Percentiles rank a stretch among this genome's conserved stretches.
Conservation (phyloP, 2,329 filamentous ascomycete species). For the Trichoderma sp. region DNA sequence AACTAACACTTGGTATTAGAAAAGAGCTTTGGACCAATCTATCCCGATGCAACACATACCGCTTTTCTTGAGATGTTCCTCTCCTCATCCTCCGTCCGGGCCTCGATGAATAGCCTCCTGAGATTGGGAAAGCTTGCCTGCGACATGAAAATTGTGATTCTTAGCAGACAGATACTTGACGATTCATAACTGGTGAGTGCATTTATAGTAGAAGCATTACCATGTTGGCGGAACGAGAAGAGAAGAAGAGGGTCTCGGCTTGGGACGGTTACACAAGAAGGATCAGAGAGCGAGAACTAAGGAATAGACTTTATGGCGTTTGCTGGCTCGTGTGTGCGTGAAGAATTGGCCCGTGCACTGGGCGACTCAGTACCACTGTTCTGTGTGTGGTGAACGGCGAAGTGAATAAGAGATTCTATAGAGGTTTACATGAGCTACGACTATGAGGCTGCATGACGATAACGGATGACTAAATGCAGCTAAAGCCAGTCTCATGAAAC, state of each 20-base stretch:
- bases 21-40: neutral
- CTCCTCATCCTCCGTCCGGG: conserved; percentile 89
- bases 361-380: neutral
- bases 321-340: neutral
- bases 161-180: neutral
- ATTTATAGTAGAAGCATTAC: conserved; percentile 7
- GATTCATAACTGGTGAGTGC: neutral
- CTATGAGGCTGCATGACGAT: neutral
- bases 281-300: neutral
- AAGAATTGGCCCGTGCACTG: conserved; percentile 5
- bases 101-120: conserved; percentile 93
- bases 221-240: conserved; percentile 23
- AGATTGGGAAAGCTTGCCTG: conserved; percentile 87
- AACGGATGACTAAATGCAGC: conserved; percentile 9
- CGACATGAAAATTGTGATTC: neutral
- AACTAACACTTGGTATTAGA: conserved; percentile 62
- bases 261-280: neutral
- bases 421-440: neutral
- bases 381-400: neutral
- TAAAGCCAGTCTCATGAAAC: neutral
- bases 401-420: neutral
- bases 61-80: conserved; percentile 92
- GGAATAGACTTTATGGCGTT: conserved; percentile 22
- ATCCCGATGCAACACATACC: conserved; percentile 56
- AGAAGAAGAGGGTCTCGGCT: conserved; percentile 16